Evolutionary conservation across 306 rosid genomes (phyloP), one percentile per base, ranked within the genome.

Genomic region (Abrus precatorius): DNA sequence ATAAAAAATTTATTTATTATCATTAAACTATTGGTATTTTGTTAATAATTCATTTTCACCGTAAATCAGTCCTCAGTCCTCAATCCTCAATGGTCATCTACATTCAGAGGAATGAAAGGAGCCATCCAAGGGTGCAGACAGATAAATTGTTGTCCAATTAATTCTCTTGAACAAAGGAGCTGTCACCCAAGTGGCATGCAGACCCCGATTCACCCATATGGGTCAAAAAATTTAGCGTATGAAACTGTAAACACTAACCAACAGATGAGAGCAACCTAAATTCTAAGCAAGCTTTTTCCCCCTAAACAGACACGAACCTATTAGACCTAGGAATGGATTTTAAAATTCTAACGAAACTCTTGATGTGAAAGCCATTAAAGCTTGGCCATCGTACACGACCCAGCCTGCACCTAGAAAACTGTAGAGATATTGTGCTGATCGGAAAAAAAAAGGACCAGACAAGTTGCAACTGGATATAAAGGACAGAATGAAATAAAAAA

Each of bases 11-110:
- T 47, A 57, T 59, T 10, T 32, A 9, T 32, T 29, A 56, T 73
- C 62, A n/a, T 13, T 12, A n/a, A 56, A 38, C 52, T 50, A 38
- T 28, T 20, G 75, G 3, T 56, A 20, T 30, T 29, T 78, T 34
- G 20, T 45, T 5, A 69, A 36, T 54, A 69, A 74, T 7, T 12
- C 73, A 13, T 47, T 75, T 54, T 54, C 65, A 54, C 28, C 38
- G 14, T 20, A 61, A 78, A 20, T 20, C 20, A 20, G 20, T 20
- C 20, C 20, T 20, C 20, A 20, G 20, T 20, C 20, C 20, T 68
- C 36, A 63, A 69, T 60, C 52, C 75, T 34, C 41, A 74, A n/a
- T 40, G 32, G n/a, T 38, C 72, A 12, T 53, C 62, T 8, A 72
- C 62, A 30, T 38, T 50, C 33, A 52, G 36, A 29, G 68, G 68